Conservation (phyloP, 2,329 filamentous ascomycete genomes). For the Emergomyces orientalis region DNA sequence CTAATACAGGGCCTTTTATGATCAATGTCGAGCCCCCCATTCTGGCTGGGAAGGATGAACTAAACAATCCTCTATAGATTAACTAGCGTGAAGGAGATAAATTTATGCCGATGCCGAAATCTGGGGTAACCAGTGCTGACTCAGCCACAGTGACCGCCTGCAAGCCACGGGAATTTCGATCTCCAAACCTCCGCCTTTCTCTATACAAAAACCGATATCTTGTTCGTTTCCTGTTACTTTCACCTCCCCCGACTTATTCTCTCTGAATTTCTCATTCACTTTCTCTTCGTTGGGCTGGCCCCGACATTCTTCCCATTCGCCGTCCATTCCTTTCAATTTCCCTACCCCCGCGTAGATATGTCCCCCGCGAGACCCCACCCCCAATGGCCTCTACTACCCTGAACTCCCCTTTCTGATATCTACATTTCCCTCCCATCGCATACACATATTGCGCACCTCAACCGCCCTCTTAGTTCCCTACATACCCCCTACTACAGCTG, state of each 20-base stretch:
- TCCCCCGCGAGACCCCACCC: not conserved
- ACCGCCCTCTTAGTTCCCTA: not conserved
- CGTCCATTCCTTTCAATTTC: not conserved
- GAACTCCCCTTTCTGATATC: not conserved
- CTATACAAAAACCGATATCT: not conserved
- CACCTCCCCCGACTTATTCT: not conserved
- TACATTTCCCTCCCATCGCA: not conserved
- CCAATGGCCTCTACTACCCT: not conserved
- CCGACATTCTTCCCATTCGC: not conserved
- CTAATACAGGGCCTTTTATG: too few species aligned
- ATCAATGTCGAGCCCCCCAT: too few species aligned
- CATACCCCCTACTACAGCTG: not conserved
- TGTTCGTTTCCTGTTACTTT: not conserved
- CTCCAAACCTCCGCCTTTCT: not conserved
- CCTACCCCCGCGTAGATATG: not conserved
- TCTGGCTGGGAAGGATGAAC: too few species aligned
- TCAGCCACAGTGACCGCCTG: too few species aligned
- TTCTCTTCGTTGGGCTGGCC: constrained; percentile 3
- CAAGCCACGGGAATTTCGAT: not conserved
- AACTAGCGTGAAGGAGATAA: too few species aligned
- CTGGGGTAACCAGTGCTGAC: too few species aligned
- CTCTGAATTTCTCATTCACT: not conserved
- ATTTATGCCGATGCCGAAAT: too few species aligned
- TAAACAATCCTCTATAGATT: too few species aligned
- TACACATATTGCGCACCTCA: not conserved